A percentile compares a stretch with the other conserved stretches of the same genome.
Evolutionary conservation across 2,329 filamentous ascomycete species (phyloP).

Genomic region (Trichoderma sp.): DNA sequence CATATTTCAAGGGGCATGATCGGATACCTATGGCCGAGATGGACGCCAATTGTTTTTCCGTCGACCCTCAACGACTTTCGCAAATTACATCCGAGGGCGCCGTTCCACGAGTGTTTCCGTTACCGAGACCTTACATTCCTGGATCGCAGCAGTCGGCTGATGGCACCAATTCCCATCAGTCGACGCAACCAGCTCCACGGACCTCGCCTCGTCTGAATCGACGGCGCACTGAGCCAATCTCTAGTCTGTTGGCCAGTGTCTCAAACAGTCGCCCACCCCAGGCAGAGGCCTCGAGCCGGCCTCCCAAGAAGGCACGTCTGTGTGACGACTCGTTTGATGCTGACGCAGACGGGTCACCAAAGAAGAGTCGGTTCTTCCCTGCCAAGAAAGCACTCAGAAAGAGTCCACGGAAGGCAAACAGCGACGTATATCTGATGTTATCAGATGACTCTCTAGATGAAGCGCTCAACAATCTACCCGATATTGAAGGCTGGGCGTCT

Average conservation of each 20-base stretch:
- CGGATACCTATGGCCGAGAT: slow-evolving; percentile 61
- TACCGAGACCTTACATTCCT: slow-evolving; percentile 57
- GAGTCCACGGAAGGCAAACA: slow-evolving; percentile 32
- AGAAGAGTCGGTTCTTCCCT: slow-evolving; percentile 57
- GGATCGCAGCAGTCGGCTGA: slow-evolving; percentile 29
- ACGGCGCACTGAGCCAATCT: slow-evolving; percentile 53
- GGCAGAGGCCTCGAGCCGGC: slow-evolving; percentile 34
- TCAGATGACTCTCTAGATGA: slow-evolving; percentile 60
- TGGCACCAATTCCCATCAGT: not conserved
- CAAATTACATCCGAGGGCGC: slow-evolving; percentile 49
- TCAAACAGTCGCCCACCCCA: slow-evolving; percentile 23
- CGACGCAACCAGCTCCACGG: slow-evolving; percentile 25
- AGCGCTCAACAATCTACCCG: slow-evolving; percentile 50
- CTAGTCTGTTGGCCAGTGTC: slow-evolving; percentile 41
- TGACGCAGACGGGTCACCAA: slow-evolving; percentile 33
- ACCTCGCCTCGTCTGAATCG: slow-evolving; percentile 44
- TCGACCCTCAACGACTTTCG: slow-evolving; percentile 50
- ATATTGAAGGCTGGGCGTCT: slow-evolving; percentile 49
- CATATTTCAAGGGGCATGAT: slow-evolving; percentile 51
- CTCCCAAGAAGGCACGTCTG: slow-evolving; percentile 57
- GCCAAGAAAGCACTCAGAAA: slow-evolving; percentile 28
- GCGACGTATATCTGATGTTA: slow-evolving; percentile 49
- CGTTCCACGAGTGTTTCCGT: slow-evolving; percentile 56
- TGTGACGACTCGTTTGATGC: slow-evolving; percentile 44
- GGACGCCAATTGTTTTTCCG: slow-evolving; percentile 59